Conservation (phyloP, 257 asterid species). For the Voacanga thouarsii region DNA sequence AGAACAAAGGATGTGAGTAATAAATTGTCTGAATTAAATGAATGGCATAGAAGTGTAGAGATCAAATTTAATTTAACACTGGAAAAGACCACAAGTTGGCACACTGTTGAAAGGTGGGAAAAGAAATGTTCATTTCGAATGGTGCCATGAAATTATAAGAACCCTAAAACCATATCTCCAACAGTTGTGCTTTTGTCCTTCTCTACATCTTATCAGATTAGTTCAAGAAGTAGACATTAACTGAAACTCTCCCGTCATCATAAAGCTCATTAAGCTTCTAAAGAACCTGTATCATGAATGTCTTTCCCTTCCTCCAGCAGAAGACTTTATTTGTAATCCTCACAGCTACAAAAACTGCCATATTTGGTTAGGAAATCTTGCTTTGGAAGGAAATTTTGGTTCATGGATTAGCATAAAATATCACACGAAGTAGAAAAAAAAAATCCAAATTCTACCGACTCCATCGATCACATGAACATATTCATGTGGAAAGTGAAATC, state of each 20-base stretch:
- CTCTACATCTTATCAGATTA: slow-evolving; percentile 10
- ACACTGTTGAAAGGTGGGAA: slow-evolving; percentile 16
- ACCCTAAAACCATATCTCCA: slow-evolving; percentile 18
- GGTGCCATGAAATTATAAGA: slow-evolving; percentile 7
- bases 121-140: background rate
- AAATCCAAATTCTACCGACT: background rate
- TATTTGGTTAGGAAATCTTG: background rate
- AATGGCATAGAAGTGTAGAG: background rate
- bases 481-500: background rate
- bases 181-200: background rate
- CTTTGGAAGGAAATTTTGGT: background rate
- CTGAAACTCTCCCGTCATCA: background rate
- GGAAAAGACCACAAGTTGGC: slow-evolving; percentile 20
- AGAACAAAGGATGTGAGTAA: slow-evolving; percentile 14
- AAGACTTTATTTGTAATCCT: background rate
- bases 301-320: background rate
- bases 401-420: slow-evolving; percentile 20
- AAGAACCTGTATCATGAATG: background rate
- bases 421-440: background rate
- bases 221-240: background rate
- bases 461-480: background rate
- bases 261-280: background rate
- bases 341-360: background rate
- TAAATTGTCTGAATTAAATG: slow-evolving; percentile 31
- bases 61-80: slow-evolving; percentile 14